Evolutionary conservation across 2,329 filamentous ascomycete genomes (phyloP), one percentile per base, ranked within the genome.

Genomic region (Botrytis aclada): DNA sequence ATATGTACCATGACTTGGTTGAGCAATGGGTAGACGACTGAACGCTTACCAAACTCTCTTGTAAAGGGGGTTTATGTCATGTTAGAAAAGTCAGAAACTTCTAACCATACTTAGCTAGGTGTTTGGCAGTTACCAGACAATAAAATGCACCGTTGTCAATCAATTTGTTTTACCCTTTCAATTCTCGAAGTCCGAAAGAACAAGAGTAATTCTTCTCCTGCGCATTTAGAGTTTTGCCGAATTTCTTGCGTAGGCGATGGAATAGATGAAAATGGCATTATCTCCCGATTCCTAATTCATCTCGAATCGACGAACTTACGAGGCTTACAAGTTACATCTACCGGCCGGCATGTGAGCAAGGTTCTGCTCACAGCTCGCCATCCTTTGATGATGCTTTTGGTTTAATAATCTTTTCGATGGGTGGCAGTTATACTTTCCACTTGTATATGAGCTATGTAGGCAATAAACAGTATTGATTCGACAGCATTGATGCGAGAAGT

Each of bases 231-330:
- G 41, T 71, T 72, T 72, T 54, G 54, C 72, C 72, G 72, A 73
- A 64, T 34, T 74, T 74, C 51, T 32, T 73, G 73, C 73, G 73
- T 65, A 71, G 61, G 69, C 65, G 71, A 70, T 37, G 65, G 56
- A 54, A 54, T 39, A 37, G 22, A 54, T 56, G 51, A 41, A 67
- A 67, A 67, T 37, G 39, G 47, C 34, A 51, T 72, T 34, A n/a
- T 73, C 63, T 65, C 62, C 72, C 51, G 72, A 71, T 72, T 67
- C 69, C 60, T 67, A n/a, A n/a, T 32, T 18, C n/a, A 29, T 54
- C 67, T 63, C 47, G 45, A 72, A 67, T 69, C 71, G 22, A 39
- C 43, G 51, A 66, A 51, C 45, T 54, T 39, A 66, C 64, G 34
- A 72, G 29, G 61, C 54, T 62, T 45, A 47, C 70, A 58, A 51